Conservation (phyloP, 768 basidiomycete genomes). For the Tremella fuciformis region DNA sequence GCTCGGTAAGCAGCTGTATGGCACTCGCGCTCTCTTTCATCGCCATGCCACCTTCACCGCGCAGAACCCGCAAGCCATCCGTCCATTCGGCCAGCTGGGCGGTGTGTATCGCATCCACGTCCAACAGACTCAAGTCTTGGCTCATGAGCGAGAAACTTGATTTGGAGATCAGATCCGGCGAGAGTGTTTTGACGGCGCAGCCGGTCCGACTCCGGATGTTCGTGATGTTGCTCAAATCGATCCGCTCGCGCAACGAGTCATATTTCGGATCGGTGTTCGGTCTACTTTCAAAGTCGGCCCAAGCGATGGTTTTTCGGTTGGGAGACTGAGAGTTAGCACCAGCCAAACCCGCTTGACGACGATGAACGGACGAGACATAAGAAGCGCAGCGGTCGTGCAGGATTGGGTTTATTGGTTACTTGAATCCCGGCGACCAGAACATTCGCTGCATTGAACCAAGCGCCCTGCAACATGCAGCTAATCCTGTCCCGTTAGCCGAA, state of each 20-base stretch:
- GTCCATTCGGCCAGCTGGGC: constrained; percentile 47
- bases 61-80: constrained; percentile 38
- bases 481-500: constrained; percentile 20
- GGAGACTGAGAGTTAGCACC: constrained; percentile 26
- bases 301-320: constrained; percentile 34
- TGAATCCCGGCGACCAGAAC: constrained; percentile 22
- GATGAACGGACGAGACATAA: constrained; percentile 30
- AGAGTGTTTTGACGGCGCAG: constrained; percentile 37
- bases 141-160: constrained; percentile 41
- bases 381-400: constrained; percentile 37
- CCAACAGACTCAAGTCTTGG: constrained; percentile 38
- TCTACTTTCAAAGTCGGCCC: constrained; percentile 35
- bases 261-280: constrained; percentile 20
- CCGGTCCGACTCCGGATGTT: constrained; percentile 27
- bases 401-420: constrained; percentile 19
- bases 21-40: constrained; percentile 31
- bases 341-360: not conserved
- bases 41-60: constrained; percentile 38
- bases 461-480: constrained; percentile 45
- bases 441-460: constrained; percentile 42
- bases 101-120: constrained; percentile 42
- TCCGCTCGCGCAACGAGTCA: constrained; percentile 31
- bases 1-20: constrained; percentile 42
- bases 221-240: constrained; percentile 32
- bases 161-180: constrained; percentile 34